phyloP scores from a whole-genome alignment of 73 alveolate genomes.

The Uronychia setigera region DNA sequence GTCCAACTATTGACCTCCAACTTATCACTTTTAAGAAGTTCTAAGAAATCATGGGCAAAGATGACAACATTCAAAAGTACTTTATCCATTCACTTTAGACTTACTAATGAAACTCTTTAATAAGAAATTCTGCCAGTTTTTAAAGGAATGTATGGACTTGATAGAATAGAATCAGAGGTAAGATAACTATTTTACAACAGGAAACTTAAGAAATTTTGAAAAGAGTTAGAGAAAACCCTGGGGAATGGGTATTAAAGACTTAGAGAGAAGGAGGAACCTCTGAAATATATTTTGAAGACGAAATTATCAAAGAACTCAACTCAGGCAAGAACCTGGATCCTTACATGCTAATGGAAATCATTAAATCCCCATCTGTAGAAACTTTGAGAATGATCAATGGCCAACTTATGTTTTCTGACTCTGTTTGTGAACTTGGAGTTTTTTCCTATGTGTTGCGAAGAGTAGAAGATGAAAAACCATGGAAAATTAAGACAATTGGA shows the following conservation, averaged over 20 bases:
- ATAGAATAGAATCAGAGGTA: neutral
- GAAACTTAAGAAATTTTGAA: slow-evolving; percentile 69
- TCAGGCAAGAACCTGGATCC: slow-evolving; percentile 57
- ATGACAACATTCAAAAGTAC: slow-evolving; percentile 33
- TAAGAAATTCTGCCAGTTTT: slow-evolving; percentile 49
- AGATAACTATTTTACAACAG: neutral
- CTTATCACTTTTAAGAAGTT: slow-evolving; percentile 88
- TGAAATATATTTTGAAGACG: slow-evolving; percentile 83
- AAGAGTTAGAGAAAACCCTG: slow-evolving; percentile 70
- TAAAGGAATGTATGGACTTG: slow-evolving; percentile 25
- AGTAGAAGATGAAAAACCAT: slow-evolving; percentile 47
- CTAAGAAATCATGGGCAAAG: slow-evolving; percentile 80
- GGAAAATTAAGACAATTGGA: slow-evolving; percentile 63
- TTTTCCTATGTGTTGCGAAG: slow-evolving; percentile 47
- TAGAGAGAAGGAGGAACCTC: slow-evolving; percentile 97
- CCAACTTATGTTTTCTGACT: slow-evolving; percentile 24
- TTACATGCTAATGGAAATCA: slow-evolving; percentile 78
- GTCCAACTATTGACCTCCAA: slow-evolving; percentile 88
- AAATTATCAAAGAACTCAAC: slow-evolving; percentile 70
- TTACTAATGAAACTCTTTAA: slow-evolving; percentile 38
- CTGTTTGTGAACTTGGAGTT: slow-evolving; percentile 63
- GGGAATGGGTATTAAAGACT: slow-evolving; percentile 82
- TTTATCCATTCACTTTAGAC: slow-evolving; percentile 32
- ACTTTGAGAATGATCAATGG: slow-evolving; percentile 71
- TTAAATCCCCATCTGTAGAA: slow-evolving; percentile 69